phyloP scores from a whole-genome alignment of 148 eudicot species.

The Euryodendron excelsum region DNA sequence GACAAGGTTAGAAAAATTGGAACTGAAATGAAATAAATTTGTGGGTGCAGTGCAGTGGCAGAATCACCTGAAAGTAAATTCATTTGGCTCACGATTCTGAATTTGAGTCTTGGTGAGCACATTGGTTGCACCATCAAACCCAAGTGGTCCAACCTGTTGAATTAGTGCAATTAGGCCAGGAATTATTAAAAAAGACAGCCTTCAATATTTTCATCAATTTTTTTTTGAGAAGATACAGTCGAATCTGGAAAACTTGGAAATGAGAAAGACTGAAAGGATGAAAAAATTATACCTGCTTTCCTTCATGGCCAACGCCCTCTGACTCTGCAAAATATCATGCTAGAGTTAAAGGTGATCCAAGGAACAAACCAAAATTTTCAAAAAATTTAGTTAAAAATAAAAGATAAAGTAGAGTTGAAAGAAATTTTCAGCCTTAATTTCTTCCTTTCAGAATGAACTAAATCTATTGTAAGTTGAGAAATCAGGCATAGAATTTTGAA shows the following conservation, averaged over 20 bases:
- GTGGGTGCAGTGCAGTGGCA: neutral
- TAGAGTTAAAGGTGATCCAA: neutral
- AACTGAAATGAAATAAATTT: neutral
- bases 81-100: constrained; percentile 5
- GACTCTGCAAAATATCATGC: neutral
- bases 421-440: neutral
- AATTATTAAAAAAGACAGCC: too few species aligned
- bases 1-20: neutral
- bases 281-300: neutral
- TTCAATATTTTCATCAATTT: too few species aligned
- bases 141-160: neutral
- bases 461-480: neutral
- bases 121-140: neutral
- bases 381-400: too few species aligned
- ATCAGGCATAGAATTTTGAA: neutral
- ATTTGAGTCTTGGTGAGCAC: neutral
- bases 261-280: neutral
- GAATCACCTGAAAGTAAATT: neutral
- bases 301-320: neutral
- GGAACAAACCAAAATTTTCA: neutral
- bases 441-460: neutral
- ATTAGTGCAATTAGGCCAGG: neutral
- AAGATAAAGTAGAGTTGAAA: neutral
- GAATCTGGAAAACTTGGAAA: neutral
- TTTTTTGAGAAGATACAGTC: neutral